Conservation (phyloP, 331 rosid genomes). For the Cydonia oblonga region DNA sequence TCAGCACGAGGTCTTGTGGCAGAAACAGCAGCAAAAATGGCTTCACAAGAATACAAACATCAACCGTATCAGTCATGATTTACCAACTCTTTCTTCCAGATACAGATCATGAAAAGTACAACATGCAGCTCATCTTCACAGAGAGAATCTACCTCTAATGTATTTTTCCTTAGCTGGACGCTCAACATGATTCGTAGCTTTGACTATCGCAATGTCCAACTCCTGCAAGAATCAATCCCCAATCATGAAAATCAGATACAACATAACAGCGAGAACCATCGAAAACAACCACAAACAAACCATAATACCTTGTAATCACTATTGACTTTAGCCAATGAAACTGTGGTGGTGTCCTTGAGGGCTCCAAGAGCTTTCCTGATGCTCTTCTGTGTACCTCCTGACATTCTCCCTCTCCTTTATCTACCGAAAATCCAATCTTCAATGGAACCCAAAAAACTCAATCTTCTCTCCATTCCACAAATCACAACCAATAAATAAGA, state of each 20-base stretch:
- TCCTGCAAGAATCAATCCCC: conserved; percentile 49
- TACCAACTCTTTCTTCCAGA: not conserved
- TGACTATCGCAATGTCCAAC: conserved; percentile 88
- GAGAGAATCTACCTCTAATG: conserved; percentile 56
- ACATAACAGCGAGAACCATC: not conserved
- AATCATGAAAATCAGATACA: conserved; percentile 7
- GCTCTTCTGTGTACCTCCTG: conserved; percentile 87
- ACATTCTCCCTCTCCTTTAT: conserved; percentile 46
- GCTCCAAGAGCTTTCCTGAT: conserved; percentile 93
- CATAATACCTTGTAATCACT: conserved; percentile 83
- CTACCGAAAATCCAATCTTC: conserved; percentile 26
- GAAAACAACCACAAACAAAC: not conserved
- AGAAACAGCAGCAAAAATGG: conserved; percentile 83
- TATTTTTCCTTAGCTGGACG: conserved; percentile 88
- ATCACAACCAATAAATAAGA: not conserved
- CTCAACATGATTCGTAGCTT: conserved; percentile 94
- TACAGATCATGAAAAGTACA: not conserved
- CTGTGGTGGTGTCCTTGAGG: conserved; percentile 90
- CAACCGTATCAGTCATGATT: conserved; percentile 9
- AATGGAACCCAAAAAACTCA: conserved; percentile 6
- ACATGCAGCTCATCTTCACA: not conserved
- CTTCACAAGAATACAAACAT: conserved; percentile 41
- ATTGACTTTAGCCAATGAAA: conserved; percentile 97
- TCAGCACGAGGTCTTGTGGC: conserved; percentile 98
- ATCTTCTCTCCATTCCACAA: not conserved